Conservation (phyloP, 78 protist species). For the Diacronema lutheri region DNA sequence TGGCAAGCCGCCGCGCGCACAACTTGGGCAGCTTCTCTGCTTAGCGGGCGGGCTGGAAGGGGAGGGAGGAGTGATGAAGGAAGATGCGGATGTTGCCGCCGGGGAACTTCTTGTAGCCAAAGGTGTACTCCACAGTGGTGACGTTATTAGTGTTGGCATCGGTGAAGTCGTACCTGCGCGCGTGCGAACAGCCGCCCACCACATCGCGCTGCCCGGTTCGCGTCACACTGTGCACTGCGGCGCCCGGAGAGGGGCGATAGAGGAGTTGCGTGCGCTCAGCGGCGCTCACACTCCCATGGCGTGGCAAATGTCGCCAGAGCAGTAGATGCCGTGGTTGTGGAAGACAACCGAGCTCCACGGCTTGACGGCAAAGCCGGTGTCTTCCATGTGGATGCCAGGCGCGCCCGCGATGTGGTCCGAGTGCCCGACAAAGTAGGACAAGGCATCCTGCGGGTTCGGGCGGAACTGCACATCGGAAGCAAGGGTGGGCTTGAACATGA, state of each 20-base stretch:
- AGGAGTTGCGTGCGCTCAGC: too few species aligned
- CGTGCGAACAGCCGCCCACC: too few species aligned
- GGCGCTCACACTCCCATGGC: too few species aligned
- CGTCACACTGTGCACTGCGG: too few species aligned
- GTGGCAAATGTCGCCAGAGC: neutral
- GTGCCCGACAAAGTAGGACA: slow-evolving; percentile 28
- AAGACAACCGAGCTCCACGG: neutral
- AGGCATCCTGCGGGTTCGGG: neutral
- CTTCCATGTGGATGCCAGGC: neutral
- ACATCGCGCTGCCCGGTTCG: too few species aligned
- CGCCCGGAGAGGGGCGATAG: too few species aligned
- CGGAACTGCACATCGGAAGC: too few species aligned
- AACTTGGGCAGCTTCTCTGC: too few species aligned
- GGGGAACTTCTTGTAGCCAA: neutral
- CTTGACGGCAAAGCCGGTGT: slow-evolving; percentile 7
- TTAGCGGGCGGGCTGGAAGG: too few species aligned
- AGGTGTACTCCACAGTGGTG: slow-evolving; percentile 10
- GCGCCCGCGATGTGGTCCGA: neutral
- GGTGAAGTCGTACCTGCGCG: neutral
- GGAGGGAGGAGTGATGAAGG: slow-evolving; percentile 18
- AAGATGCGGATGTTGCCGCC: slow-evolving; percentile 21
- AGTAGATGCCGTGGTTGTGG: slow-evolving; percentile 2
- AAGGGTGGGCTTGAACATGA: too few species aligned
- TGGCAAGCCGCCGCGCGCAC: too few species aligned
- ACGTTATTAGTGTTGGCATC: neutral